Conservation (phyloP, 106 monocot genomes). For the Allium fistulosum region DNA sequence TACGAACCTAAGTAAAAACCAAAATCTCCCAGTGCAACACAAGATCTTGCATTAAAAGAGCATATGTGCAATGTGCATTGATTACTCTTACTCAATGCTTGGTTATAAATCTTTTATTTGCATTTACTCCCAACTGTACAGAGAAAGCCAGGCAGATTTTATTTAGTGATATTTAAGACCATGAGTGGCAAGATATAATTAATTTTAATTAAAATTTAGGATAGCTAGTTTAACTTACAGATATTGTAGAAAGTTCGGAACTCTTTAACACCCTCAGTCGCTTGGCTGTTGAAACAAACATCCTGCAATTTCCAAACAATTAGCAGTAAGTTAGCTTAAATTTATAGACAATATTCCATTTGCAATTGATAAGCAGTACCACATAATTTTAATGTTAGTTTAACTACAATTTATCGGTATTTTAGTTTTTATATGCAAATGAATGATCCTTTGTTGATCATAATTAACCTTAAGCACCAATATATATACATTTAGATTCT, state of each 20-base stretch:
- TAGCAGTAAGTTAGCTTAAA: background rate
- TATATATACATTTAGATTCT: no score
- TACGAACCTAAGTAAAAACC: background rate
- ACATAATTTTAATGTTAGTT: no score
- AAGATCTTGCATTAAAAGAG: background rate
- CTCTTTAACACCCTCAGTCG: slow-evolving; percentile 75
- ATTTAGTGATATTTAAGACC: background rate
- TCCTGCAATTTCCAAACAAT: slow-evolving; percentile 27
- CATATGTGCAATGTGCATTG: background rate
- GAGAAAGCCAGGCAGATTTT: background rate
- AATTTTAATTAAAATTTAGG: background rate
- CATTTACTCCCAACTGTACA: slow-evolving; percentile 22
- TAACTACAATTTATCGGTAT: no score
- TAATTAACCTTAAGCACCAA: no score
- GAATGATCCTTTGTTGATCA: no score
- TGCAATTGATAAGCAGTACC: background rate
- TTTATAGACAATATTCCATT: background rate
- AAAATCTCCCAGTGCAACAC: slow-evolving; percentile 3
- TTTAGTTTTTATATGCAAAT: no score
- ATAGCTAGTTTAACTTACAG: slow-evolving; percentile 21
- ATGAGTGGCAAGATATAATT: background rate
- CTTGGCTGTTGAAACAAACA: slow-evolving; percentile 69
- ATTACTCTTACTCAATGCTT: slow-evolving; percentile 4
- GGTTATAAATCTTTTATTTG: slow-evolving; percentile 27
- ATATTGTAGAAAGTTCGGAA: slow-evolving; percentile 44